These are phyloP conservation scores for Lichtheimia ornata DNA, from an alignment of 371 early-diverging fungal genomes.

Conservation along the genomic window DNA sequence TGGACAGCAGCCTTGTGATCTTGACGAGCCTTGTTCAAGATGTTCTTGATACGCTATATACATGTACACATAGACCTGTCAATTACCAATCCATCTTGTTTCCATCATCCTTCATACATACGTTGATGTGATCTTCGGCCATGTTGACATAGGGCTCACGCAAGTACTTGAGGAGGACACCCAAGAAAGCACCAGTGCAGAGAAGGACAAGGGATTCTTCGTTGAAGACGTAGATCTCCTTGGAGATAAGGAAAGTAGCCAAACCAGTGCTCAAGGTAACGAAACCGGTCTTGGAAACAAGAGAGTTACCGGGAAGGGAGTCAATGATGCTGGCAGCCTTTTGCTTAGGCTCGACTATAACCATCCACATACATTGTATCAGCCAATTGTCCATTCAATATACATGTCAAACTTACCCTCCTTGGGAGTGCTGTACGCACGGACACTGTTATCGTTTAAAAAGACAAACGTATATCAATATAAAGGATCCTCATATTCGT, in stretches of 20 bases:
- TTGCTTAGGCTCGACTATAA: conserved; percentile 55
- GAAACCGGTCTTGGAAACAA: conserved; percentile 88
- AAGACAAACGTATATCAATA: conserved; percentile 1
- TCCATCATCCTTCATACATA: conserved; percentile 17
- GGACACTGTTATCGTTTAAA: conserved; percentile 23
- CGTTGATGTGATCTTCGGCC: conserved; percentile 79
- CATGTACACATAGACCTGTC: no score
- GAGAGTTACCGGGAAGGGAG: conserved; percentile 85
- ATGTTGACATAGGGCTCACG: conserved; percentile 87
- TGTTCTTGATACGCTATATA: conserved; percentile 69
- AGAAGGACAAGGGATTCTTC: conserved; percentile 88
- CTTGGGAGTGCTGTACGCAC: conserved; percentile 42
- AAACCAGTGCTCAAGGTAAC: conserved; percentile 84
- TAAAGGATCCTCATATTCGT: not conserved
- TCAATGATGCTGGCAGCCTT: conserved; percentile 92
- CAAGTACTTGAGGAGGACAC: conserved; percentile 71
- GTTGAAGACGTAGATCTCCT: conserved; percentile 96
- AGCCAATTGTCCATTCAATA: not conserved
- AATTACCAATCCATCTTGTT: no score
- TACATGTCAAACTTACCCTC: conserved; percentile 24
- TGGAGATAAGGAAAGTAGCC: conserved; percentile 89
- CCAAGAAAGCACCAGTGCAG: conserved; percentile 74
- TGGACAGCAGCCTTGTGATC: conserved; percentile 91
- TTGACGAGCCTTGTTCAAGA: conserved; percentile 82
- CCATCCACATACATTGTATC: not conserved